A percentile compares a stretch with the other conserved stretches of the same genome.
Conservation (phyloP, 2,329 filamentous ascomycete species). For the Capronia americana region DNA sequence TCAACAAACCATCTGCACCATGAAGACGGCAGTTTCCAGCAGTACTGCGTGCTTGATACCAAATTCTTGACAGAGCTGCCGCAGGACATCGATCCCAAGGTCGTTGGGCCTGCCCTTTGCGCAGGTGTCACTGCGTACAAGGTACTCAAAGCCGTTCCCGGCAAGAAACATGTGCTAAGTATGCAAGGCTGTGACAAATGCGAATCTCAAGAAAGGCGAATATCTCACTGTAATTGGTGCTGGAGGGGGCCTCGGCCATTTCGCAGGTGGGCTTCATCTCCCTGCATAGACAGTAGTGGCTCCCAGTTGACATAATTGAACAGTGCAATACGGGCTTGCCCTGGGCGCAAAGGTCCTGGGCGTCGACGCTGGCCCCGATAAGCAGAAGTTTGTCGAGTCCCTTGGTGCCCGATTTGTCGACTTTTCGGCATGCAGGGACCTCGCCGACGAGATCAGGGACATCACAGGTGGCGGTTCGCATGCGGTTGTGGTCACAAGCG, state of each 20-base stretch:
- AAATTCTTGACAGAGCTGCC: slow-evolving; percentile 53
- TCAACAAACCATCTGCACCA: slow-evolving; percentile 55
- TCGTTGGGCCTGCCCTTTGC: slow-evolving; percentile 53
- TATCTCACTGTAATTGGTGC: slow-evolving; percentile 56
- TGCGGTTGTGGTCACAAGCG: slow-evolving; percentile 52
- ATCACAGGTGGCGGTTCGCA: slow-evolving; percentile 48
- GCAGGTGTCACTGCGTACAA: slow-evolving; percentile 55
- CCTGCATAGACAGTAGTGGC: not conserved
- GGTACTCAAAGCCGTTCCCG: slow-evolving; percentile 37
- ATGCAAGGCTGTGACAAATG: slow-evolving; percentile 50
- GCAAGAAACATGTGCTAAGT: slow-evolving; percentile 6
- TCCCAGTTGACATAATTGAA: slow-evolving; percentile 8
- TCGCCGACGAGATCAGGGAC: slow-evolving; percentile 44
- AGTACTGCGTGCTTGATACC: slow-evolving; percentile 54
- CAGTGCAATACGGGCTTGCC: slow-evolving; percentile 54
- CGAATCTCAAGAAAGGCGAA: slow-evolving; percentile 49
- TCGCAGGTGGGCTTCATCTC: slow-evolving; percentile 46
- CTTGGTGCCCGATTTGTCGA: slow-evolving; percentile 54
- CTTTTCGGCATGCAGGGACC: slow-evolving; percentile 45
- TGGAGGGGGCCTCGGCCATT: slow-evolving; percentile 55
- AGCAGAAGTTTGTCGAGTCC: slow-evolving; percentile 48
- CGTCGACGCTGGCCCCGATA: slow-evolving; percentile 50
- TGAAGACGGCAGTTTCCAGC: slow-evolving; percentile 55
- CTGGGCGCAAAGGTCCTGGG: slow-evolving; percentile 52
- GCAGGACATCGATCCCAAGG: slow-evolving; percentile 50